These are phyloP conservation scores for Akanthomyces muscarius DNA, from an alignment of 2,329 filamentous ascomycete genomes.

Conservation along the genomic window DNA sequence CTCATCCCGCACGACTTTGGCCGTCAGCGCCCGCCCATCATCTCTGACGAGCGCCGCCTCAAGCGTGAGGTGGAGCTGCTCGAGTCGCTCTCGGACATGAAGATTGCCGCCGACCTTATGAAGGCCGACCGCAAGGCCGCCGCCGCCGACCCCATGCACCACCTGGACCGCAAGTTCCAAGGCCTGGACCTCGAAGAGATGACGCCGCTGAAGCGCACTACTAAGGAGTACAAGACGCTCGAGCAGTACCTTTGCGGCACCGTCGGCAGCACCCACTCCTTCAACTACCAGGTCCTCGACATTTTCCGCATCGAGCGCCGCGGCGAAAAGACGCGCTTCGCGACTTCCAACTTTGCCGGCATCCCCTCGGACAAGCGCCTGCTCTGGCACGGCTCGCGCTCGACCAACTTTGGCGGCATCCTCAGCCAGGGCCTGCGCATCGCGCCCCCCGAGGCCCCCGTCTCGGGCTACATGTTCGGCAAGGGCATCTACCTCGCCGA, in stretches of 20 bases:
- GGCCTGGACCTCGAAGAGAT: conserved; percentile 73
- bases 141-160: conserved; percentile 52
- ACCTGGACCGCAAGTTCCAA: conserved; percentile 68
- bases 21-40: conserved; percentile 66
- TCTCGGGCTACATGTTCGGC: conserved; percentile 80
- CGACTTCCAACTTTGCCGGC: conserved; percentile 50
- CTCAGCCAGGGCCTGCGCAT: conserved; percentile 86
- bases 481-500: conserved; percentile 88
- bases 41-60: conserved; percentile 52
- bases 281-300: conserved; percentile 59
- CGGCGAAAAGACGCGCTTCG: conserved; percentile 68
- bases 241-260: conserved; percentile 64
- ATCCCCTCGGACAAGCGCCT: conserved; percentile 65
- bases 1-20: conserved; percentile 80
- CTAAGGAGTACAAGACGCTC: conserved; percentile 62
- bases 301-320: conserved; percentile 80
- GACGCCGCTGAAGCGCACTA: conserved; percentile 57
- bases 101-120: conserved; percentile 73
- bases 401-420: conserved; percentile 83
- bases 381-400: conserved; percentile 82
- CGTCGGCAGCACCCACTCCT: conserved; percentile 61
- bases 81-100: conserved; percentile 80
- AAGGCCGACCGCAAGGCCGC: conserved; percentile 50
- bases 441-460: conserved; percentile 77
- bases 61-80: conserved; percentile 77